Evolutionary conservation across 768 basidiomycete species (phyloP), one percentile per base, ranked within the genome.

Genomic region (Leccinum subtestaceum): DNA sequence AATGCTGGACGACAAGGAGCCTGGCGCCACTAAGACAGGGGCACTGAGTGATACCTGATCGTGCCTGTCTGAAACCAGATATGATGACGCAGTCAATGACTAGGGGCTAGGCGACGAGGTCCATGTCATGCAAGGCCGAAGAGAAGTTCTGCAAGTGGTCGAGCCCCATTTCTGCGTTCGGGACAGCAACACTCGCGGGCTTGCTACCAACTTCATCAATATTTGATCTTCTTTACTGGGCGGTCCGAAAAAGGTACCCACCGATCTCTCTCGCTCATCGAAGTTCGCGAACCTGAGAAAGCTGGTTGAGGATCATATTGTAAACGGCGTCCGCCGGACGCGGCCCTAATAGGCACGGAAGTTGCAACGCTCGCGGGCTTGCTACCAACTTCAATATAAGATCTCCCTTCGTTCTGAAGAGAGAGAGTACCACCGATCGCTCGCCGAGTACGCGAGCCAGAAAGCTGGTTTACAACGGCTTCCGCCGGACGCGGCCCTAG

Each of bases 61-160:
- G 73, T 78, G 38, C 78, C 79, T 43, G 76, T 75, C 60, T 76
- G 72, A 65, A 78, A 78, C 49, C 78, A 72, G 50, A 82, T 74
- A 82, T 74, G 29, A 72, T 72, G 49, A 73, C 70, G 21, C 72
- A 67, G 7, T 32, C 32, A 12, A 32, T 32, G 11, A 32, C 32
- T 34, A 34, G 32, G 70, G 70, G n/a, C 60, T 58, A 19, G 43
- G 65, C 45, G 7, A 72, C 68, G 32, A 75, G 51, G n/a, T 70
- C 75, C 63, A 79, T 76, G 61, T 68, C 25, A 46, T 15, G 65
- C 75, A 74, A n/a, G 11, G 36, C 77, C 63, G 75, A 72, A 17
- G 32, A 34, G 32, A 34, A 34, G 32, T 34, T 34, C 32, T 1
- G 12, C 32, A 12, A 34, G 12, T 34, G 4, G 32, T 32, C 32